Evolutionary conservation across 1,284 basidiomycete genomes (phyloP), one percentile per base, ranked within the genome.

Genomic region (Acaromyces ingoldii): DNA sequence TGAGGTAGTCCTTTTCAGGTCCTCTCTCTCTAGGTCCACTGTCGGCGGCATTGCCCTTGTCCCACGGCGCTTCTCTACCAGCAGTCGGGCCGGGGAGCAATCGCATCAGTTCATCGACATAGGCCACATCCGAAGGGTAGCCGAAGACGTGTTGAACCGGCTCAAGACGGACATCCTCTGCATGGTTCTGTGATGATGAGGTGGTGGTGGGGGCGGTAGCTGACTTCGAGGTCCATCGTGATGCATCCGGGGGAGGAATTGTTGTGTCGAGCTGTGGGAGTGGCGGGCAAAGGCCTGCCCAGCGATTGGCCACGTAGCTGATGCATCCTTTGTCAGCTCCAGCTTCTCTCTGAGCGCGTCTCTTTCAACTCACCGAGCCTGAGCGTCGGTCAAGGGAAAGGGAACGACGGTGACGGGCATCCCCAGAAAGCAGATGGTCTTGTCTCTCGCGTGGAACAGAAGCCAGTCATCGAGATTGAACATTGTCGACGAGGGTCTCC

Each of bases 401-500:
- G 72, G 72, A 2, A 74, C 64, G 36, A 73, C 67, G 6, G 58
- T 55, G 2, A 59, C 59, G 2, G 71, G 72, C 7, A 61, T 54
- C 2, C 72, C 72, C 0, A 74, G 47, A 1, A 73, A 57, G 46
- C 53, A 62, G 11, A 74, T 15, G 0, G 53, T 60, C 0, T 59
- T 31, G 25, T 73, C 72, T 9, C 41, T 28, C 0, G 30, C n/a
- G 48, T 70, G 69, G 51, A 72, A 70, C 7, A 74, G 54, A 10
- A 51, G 49, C 67, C 67, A 74, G 49, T 73, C 72, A 49, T 74
- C 72, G 1, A 74, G 49, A 34, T 73, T 59, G 15, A 54, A 51
- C 11, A 72, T 51, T 25, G 29, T 47, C 2, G 62, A 38, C 2
- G 58, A 39, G 0, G 57, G 28, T 25, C 43, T 22, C 6, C 38